Conservation (phyloP, 345 rosid species). For the Cardiospermum halicacabum region DNA sequence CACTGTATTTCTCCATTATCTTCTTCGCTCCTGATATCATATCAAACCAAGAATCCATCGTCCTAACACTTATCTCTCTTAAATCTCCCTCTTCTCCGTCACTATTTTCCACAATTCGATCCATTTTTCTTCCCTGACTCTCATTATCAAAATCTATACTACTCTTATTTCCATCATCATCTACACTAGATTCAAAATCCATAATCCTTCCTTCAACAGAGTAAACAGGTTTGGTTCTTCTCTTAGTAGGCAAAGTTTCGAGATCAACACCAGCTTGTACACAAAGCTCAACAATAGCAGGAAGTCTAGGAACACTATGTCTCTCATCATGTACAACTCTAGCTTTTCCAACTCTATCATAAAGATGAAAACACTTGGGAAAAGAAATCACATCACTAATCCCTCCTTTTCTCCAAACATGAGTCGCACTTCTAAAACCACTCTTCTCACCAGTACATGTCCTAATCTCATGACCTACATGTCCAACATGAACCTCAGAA, state of each 20-base stretch:
- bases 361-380: conserved; percentile 75
- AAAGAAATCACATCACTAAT: conserved; percentile 46
- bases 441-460: conserved; percentile 74
- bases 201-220: conserved; percentile 83
- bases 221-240: conserved; percentile 79
- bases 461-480: conserved; percentile 68
- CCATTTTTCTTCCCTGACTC: conserved; percentile 12
- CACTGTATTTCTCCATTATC: conserved; percentile 60
- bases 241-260: conserved; percentile 54
- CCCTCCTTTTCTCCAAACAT: conserved; percentile 74
- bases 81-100: conserved; percentile 22
- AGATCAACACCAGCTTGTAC: conserved; percentile 78
- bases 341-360: conserved; percentile 79
- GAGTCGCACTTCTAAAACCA: conserved; percentile 60
- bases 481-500: conserved; percentile 63
- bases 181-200: conserved; percentile 53
- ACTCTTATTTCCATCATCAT: conserved; percentile 13
- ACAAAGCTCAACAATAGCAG: conserved; percentile 81
- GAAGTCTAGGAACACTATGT: conserved; percentile 40
- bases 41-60: conserved; percentile 61
- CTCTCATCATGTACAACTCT: conserved; percentile 68
- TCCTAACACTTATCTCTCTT: conserved; percentile 41
- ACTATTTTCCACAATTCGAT: conserved; percentile 4
- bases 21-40: conserved; percentile 59
- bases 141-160: background rate